Evolutionary conservation across 2,329 filamentous ascomycete species (phyloP), one percentile per base, ranked within the genome.

Genomic region (Ascochyta clinopodiicola): DNA sequence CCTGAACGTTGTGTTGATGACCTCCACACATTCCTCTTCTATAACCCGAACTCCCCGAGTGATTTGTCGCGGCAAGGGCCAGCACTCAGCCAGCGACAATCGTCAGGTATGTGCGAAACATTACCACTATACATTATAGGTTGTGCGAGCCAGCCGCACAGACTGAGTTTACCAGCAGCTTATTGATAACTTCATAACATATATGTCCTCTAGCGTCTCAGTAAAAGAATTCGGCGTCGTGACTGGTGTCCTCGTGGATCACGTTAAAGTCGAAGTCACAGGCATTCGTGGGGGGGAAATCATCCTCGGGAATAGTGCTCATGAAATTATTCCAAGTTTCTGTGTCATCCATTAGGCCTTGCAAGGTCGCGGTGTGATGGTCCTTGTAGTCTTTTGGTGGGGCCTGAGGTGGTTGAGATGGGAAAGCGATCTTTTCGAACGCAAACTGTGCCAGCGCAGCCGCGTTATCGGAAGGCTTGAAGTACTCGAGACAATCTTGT

Each of bases 401-500:
- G 0, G 65, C 60, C 19, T 57, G 60, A 2, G 60, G 57, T 5
- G 56, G 45, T 13, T n/a, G 17, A 2, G 36, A 27, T n/a, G 62
- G 61, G 13, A 53, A 54, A 21, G 50, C 36, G 15, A 58, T 58
- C 34, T 53, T 62, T 6, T 59, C 45, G 21, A 62, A 71, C 0
- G 70, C 71, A 5, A 69, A 25, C 15, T 57, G 53, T 3, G 62
- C 71, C n/a, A 73, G 44, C 6, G 52, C 40, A 7, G 52, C 55
- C 2, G 61, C 60, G 21, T 68, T 43, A 24, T 69, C 58, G 3
- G 56, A 44, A 4, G 45, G 24, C 1, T 44, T 63, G 27, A 59
- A 73, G 24, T 63, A 73, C 31, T 74, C 71, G 1, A 74, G 65
- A 6, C 52, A 48, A 31, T 74, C 71, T 25, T 74, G 71, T 0